Base-by-base conservation (phyloP, 108 stramenopile genomes). In the Pseudonitzschia delicatissima region DNA sequence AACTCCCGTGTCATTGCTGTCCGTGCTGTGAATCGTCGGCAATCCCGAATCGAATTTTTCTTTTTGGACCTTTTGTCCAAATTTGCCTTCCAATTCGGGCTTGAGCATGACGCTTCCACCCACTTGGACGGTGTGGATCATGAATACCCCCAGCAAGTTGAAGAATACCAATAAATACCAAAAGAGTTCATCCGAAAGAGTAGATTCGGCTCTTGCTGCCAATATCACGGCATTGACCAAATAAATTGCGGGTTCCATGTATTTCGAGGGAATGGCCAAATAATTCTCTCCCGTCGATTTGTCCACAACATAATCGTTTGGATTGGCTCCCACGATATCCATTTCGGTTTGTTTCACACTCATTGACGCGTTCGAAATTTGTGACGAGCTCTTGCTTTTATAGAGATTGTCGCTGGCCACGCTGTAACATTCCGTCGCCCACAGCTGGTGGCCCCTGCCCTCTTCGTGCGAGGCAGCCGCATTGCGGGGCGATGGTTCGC, bases 141-240 rank as follows among this genome's bases (percentile, higher is more conserved):
- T 40, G 2, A 73, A 51, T 57, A 72, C 85, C 23, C 83, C 25
- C 26, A 68, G 75, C 37, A 87, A 45, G 55, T 91, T 88, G 32
- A 69, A 55, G 66, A 91, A 76, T 23, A 77, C 58, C 5, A 86
- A 42, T 17, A 88, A 20, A 55, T 76, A 78, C 90, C 85, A 91
- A 71, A 80, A 91, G 29, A 37, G 34, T 36, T 81, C 74, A 17
- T 68, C 48, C 13, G 83, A 68, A 32, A 70, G 71, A 1, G 79
- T 67, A 4, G 80, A 77, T 21, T 48, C 21, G 3, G 77, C 58
- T 12, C 82, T 67, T 15, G 85, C 64, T 25, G 73, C 50, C 18
- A 83, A 44, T 7, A 91, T 32, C 26, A 79, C 79, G 28, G 57
- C 51, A 62, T 91, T 91, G 11, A 77, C 28, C 2, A 75, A 23